Evolutionary conservation across 2,329 filamentous ascomycete genomes (phyloP), one percentile per base, ranked within the genome.

Genomic region (Epicoccum sorghinum): DNA sequence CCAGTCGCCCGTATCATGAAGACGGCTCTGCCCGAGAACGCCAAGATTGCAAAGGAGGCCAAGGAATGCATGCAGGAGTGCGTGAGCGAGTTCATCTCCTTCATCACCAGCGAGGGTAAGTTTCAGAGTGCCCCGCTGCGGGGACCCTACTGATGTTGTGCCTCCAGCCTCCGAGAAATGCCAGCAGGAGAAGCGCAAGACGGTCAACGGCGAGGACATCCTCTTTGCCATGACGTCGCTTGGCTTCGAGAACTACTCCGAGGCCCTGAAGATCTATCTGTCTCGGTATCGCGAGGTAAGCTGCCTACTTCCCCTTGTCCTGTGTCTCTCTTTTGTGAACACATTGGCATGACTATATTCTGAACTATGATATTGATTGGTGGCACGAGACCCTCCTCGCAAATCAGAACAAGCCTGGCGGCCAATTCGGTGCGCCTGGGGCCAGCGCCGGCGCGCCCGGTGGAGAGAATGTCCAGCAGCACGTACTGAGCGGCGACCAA

Each of bases 31-130:
- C 95, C 95, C 46, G 95, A 99, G 64, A 99, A 99, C 73, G 95
- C 95, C 65, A 99, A 99, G 79, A 99, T 99, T 58, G 93, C 93
- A 56, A 99, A 99, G 75, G 95, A 99, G 75, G 95, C 95, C 51
- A 99, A 99, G 77, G 95, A 99, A 76, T 99, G 95, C 79, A 98
- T 99, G 95, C 95, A 99, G 77, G 95, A 99, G 78, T 99, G 95
- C 73, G 95, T 99, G 55, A 97, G 93, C 86, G 95, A 99, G 79
- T 99, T 99, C 78, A 99, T 99, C 81, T 96, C 91, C 6, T 99
- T 99, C 82, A 98, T 99, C 74, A 99, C 95, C 32, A 98, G 93
- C 76, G 95, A 99, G 84, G 95, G 95, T 96, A 77, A 73, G 89
- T 80, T 60, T 63, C 45, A 47, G 32, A 37, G 6, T 29, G 27